Evolutionary conservation across 106 monocot genomes (phyloP), one percentile per base, ranked within the genome.

Genomic region (Gastrodia elata): DNA sequence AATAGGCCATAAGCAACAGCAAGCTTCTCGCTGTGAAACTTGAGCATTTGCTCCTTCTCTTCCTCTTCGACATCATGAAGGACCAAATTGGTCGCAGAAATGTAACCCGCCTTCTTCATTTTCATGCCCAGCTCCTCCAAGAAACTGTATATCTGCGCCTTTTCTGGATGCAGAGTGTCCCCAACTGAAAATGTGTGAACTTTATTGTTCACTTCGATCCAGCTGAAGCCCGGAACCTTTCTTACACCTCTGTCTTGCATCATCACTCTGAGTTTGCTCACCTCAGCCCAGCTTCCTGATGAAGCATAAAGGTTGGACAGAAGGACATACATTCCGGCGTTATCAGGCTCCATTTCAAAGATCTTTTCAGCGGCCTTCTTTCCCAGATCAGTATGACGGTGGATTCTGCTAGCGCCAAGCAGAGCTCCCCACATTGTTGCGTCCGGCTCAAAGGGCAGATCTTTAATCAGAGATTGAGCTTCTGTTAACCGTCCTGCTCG

Each of bases 391-490:
- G 82, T 75, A 71, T 91, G 73, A 6, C 71, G 73, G 56, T 91
- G 84, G 33, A 84, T 84, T 71, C 90, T 82, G 64, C 90, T 84
- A 0, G 90, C 90, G 58, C 87, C 90, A 11, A 91, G 69, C 4
- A 91, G 74, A 75, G 90, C 90, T 71, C 90, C 90, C 90, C 90
- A 91, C 90, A 90, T 90, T 25, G 87, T 75, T 35, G 82, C 84
- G 74, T 91, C 90, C 10, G 87, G 80, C 44, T 87, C 87, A 68
- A 87, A 80, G 38, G 90, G 90, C 46, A 84, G 78, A 59, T 80
- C 80, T 69, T 71, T 77, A 40, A 90, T 68, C 16, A 90, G 90
- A 49, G 71, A 73, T 69, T 81, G 65, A 44, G 84, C 84, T 43
- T 87, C 90, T n/a, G 68, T 65, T 49, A 91, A 67, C 24, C 76